Conservation (phyloP, 2,329 filamentous ascomycete genomes). For the Ophiocordyceps sinensis region DNA sequence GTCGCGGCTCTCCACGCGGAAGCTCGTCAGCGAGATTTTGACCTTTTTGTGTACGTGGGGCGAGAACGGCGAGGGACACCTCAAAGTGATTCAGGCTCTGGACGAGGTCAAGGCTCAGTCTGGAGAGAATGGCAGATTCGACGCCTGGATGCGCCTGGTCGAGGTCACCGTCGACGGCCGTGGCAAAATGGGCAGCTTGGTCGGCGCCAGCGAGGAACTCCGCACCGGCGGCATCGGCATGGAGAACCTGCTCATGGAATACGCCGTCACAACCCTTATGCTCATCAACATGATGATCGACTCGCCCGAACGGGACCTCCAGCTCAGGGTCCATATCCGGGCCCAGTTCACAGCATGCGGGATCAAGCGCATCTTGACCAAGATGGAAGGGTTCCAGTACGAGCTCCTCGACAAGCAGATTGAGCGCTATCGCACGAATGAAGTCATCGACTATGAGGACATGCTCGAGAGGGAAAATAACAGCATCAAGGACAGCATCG, state of each 20-base stretch:
- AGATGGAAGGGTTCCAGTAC: constrained; percentile 98
- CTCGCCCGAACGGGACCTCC: constrained; percentile 74
- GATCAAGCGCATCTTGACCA: constrained; percentile 82
- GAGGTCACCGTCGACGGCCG: constrained; percentile 94
- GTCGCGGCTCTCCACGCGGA: constrained; percentile 77
- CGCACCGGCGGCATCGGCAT: constrained; percentile 93
- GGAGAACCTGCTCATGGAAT: constrained; percentile 99
- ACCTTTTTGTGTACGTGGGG: constrained; percentile 96
- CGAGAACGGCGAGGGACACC: constrained; percentile 66
- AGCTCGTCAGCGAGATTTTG: constrained; percentile 88
- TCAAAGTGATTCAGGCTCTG: constrained; percentile 86
- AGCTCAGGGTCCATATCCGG: constrained; percentile 83
- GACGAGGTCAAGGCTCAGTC: constrained; percentile 80
- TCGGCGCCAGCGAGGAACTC: constrained; percentile 91
- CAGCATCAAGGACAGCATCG: constrained; percentile 77
- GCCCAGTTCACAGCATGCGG: constrained; percentile 94
- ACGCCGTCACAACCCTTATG: constrained; percentile 86
- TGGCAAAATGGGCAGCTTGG: constrained; percentile 96
- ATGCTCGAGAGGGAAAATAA: constrained; percentile 83
- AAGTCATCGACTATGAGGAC: constrained; percentile 97
- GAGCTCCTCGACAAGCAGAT: constrained; percentile 98
- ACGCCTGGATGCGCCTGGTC: constrained; percentile 96
- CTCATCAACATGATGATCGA: constrained; percentile 95
- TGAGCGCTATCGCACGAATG: constrained; percentile 81
- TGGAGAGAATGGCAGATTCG: constrained; percentile 88